Conservation (phyloP, 1,284 basidiomycete species). For the Ustilago nuda region DNA sequence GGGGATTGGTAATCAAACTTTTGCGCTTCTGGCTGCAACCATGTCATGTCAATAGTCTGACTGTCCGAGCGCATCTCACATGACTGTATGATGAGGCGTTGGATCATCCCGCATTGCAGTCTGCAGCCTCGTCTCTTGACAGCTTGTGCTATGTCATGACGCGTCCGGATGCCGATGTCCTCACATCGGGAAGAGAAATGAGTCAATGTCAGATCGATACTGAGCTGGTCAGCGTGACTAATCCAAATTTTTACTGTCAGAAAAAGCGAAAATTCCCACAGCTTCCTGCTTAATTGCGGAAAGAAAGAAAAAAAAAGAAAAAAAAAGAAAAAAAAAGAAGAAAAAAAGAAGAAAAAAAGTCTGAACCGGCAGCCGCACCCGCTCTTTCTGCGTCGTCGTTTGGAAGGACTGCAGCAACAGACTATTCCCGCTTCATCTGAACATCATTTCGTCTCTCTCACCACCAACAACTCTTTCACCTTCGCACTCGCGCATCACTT, state of each 20-base stretch:
- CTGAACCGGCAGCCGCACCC: neutral
- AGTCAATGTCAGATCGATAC: neutral
- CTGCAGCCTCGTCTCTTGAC: constrained; percentile 5
- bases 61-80: constrained; percentile 25
- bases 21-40: neutral
- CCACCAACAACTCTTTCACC: constrained; percentile 17
- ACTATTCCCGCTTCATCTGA: neutral
- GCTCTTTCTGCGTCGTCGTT: constrained; percentile 5
- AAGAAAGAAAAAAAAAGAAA: too few relatives aligned
- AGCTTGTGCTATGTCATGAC: constrained; percentile 33
- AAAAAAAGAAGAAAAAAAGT: too few relatives aligned
- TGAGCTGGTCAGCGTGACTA: constrained; percentile 24
- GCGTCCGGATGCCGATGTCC: constrained; percentile 42
- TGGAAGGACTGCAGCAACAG: neutral
- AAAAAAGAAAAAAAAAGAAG: too few relatives aligned
- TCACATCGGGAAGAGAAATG: neutral
- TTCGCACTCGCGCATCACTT: constrained; percentile 9
- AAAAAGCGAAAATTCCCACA: constrained; percentile 16
- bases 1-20: constrained; percentile 24
- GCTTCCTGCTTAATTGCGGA: neutral
- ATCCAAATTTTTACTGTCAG: neutral
- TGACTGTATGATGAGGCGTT: neutral
- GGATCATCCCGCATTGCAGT: neutral
- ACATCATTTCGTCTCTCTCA: constrained; percentile 1
- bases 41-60: constrained; percentile 21